These are phyloP conservation scores for Magnusiomyces ingens DNA, from an alignment of 1,139 yeast genomes.

Conservation along the genomic window DNA sequence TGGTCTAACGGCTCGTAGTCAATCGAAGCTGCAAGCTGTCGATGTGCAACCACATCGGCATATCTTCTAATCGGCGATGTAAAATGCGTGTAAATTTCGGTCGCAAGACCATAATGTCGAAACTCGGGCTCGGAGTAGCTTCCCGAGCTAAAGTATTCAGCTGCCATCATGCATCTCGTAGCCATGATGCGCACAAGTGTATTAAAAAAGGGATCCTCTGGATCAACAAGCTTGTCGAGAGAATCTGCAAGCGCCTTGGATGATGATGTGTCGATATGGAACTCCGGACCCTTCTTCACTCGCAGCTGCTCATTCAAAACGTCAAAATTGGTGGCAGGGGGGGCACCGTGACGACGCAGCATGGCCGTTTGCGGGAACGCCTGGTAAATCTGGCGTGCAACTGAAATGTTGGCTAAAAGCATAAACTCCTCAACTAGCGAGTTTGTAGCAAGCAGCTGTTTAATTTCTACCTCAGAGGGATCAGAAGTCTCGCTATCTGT, in stretches of 20 bases:
- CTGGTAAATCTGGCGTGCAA: slow-evolving; percentile 85
- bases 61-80: slow-evolving; percentile 98
- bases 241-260: slow-evolving; percentile 93
- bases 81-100: slow-evolving; percentile 95
- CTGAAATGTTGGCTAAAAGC: slow-evolving; percentile 95
- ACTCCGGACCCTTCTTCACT: slow-evolving; percentile 48
- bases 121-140: slow-evolving; percentile 87
- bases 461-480: slow-evolving; percentile 92
- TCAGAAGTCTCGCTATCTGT: slow-evolving; percentile 97
- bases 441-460: slow-evolving; percentile 80
- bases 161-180: slow-evolving; percentile 99
- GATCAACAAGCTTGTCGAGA: slow-evolving; percentile 78
- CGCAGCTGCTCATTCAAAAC: slow-evolving; percentile 80
- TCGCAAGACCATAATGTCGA: slow-evolving; percentile 94
- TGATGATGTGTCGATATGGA: slow-evolving; percentile 72
- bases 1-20: slow-evolving; percentile 82
- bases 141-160: slow-evolving; percentile 96
- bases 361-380: slow-evolving; percentile 97
- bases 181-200: slow-evolving; percentile 94
- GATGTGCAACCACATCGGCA: slow-evolving; percentile 95
- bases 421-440: slow-evolving; percentile 97
- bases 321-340: slow-evolving; percentile 92
- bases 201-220: slow-evolving; percentile 82
- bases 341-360: slow-evolving; percentile 90
- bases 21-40: slow-evolving; percentile 96